phyloP scores from a whole-genome alignment of 345 rosid species.

The Hypericum androsaemum region DNA sequence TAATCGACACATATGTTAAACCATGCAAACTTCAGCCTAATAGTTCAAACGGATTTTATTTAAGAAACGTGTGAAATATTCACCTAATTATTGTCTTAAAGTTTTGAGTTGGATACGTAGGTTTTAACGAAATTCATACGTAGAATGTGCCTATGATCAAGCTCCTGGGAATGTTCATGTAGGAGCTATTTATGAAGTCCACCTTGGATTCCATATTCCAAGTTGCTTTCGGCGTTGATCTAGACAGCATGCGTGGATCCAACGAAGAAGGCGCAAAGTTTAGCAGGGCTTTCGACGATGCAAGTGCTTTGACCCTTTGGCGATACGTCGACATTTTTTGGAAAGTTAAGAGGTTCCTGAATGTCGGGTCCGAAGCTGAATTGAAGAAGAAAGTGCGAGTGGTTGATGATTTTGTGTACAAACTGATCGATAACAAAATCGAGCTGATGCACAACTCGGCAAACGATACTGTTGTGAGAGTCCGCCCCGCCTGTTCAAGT shows the following conservation, averaged over 20 bases:
- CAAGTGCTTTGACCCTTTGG: constrained; percentile 36
- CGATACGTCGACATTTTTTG: constrained; percentile 47
- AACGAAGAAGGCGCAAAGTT: constrained; percentile 32
- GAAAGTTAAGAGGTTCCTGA: constrained; percentile 43
- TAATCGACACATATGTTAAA: too few relatives aligned
- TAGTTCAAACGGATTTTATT: too few relatives aligned
- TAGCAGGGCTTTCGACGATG: constrained; percentile 45
- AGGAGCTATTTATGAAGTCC: constrained; percentile 56
- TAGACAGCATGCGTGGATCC: constrained; percentile 44
- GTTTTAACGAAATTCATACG: background rate
- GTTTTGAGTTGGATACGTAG: too few relatives aligned
- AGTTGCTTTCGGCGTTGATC: constrained; percentile 51
- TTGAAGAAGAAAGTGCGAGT: constrained; percentile 32
- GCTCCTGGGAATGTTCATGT: background rate
- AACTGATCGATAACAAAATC: constrained; percentile 37
- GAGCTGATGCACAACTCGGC: constrained; percentile 26
- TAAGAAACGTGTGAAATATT: too few relatives aligned
- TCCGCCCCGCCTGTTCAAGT: background rate
- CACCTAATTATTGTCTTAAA: too few relatives aligned
- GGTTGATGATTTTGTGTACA: constrained; percentile 36
- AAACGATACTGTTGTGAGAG: constrained; percentile 32
- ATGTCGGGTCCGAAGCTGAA: constrained; percentile 46
- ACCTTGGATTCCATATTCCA: constrained; percentile 54
- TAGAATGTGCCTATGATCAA: too few relatives aligned
- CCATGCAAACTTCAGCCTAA: too few relatives aligned